Conservation (phyloP, 1,284 basidiomycete species). For the Stereum hirsutum region DNA sequence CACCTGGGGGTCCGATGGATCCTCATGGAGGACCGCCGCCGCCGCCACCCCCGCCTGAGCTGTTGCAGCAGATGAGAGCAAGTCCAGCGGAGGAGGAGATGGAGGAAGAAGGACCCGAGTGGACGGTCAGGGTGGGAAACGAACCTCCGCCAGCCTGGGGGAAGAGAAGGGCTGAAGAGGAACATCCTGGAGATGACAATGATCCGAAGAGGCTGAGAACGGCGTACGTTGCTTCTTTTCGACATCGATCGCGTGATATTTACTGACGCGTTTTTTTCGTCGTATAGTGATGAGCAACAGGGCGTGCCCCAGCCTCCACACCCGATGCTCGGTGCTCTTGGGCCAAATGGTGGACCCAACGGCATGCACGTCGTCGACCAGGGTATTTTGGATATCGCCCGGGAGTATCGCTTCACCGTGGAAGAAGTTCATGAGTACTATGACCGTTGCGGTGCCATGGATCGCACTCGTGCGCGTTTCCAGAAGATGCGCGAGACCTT, state of each 20-base stretch:
- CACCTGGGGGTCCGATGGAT: constrained; percentile 13
- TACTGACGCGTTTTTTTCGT: background rate
- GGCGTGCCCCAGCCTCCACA: no score
- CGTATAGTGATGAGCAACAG: background rate
- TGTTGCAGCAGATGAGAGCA: constrained; percentile 14
- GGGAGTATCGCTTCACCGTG: constrained; percentile 53
- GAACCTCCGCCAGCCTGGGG: constrained; percentile 60
- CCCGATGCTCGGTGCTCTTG: background rate
- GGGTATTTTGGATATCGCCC: constrained; percentile 51
- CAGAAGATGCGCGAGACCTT: constrained; percentile 54
- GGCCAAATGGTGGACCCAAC: background rate
- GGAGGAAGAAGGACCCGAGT: constrained; percentile 52
- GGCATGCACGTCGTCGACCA: constrained; percentile 53
- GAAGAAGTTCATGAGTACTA: constrained; percentile 71
- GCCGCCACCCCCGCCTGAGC: background rate
- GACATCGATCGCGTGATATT: no score
- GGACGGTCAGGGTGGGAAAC: constrained; percentile 54
- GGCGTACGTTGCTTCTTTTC: constrained; percentile 16
- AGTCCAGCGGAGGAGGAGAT: constrained; percentile 29
- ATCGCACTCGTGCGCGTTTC: constrained; percentile 51
- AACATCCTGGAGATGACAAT: constrained; percentile 14
- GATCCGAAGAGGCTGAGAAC: constrained; percentile 18
- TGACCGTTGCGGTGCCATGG: constrained; percentile 59
- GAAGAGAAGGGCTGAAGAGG: constrained; percentile 39
- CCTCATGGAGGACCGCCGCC: constrained; percentile 5